Evolutionary conservation across 306 rosid species (phyloP).

Genomic region (Corylus heterophylla): DNA sequence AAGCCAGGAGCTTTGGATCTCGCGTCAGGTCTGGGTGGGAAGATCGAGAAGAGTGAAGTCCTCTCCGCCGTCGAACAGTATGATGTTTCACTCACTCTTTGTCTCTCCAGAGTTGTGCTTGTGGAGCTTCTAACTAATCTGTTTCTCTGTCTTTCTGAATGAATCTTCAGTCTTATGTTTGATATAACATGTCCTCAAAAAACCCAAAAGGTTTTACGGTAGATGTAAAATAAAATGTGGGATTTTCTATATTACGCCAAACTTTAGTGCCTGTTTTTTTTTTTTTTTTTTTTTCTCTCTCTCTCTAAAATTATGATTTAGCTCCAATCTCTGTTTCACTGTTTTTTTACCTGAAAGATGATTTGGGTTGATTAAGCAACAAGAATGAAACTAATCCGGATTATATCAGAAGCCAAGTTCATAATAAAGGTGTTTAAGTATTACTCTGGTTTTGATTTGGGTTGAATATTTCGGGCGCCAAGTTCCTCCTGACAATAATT

Average conservation of each 20-base stretch:
- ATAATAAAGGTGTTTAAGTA: too few species aligned
- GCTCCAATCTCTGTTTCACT: background rate
- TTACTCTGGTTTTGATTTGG: background rate
- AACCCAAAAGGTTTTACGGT: too few species aligned
- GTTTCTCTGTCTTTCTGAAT: too few species aligned
- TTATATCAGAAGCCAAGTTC: too few species aligned
- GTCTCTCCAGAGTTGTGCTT: background rate
- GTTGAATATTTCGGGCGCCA: background rate
- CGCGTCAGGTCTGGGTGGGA: constrained; percentile 85
- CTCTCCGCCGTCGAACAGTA: constrained; percentile 80
- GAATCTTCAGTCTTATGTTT: too few species aligned
- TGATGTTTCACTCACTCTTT: background rate
- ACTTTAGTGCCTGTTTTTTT: background rate
- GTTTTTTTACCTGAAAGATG: background rate
- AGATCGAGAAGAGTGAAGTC: constrained; percentile 66
- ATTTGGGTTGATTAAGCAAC: background rate
- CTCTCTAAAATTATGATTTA: constrained; percentile 3
- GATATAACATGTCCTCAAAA: too few species aligned
- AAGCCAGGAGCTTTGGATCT: constrained; percentile 76
- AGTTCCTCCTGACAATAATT: background rate
- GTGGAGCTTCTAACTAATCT: too few species aligned
- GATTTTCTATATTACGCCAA: too few species aligned
- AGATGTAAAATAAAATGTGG: too few species aligned
- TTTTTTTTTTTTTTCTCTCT: background rate
- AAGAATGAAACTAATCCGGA: background rate